Conservation (phyloP, 2,329 filamentous ascomycete genomes). For the Aspergillus puulaauensis region DNA sequence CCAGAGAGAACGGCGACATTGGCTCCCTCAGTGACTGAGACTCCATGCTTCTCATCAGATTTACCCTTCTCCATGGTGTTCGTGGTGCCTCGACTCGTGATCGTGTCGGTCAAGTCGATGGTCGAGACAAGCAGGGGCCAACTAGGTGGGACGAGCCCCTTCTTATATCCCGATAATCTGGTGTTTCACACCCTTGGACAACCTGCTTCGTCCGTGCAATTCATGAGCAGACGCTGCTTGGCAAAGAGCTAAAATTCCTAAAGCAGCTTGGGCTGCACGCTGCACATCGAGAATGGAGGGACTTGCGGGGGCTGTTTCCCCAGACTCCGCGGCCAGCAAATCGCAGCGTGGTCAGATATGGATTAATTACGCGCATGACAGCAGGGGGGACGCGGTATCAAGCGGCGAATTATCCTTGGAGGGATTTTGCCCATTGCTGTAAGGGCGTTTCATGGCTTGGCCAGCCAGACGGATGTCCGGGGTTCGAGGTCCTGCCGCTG, state of each 20-base stretch:
- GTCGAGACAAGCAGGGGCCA: not conserved
- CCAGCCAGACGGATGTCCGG: too few relatives aligned
- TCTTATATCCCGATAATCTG: conserved; percentile 5
- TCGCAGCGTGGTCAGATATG: not conserved
- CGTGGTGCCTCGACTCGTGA: not conserved
- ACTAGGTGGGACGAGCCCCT: not conserved
- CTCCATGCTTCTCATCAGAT: conserved; percentile 6
- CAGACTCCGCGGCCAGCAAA: not conserved
- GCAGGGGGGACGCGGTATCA: not conserved
- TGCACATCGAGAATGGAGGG: not conserved
- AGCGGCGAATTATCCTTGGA: conserved; percentile 3
- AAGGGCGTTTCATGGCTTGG: not conserved
- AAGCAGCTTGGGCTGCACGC: not conserved
- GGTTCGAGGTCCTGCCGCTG: too few relatives aligned
- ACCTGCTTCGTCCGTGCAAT: not conserved
- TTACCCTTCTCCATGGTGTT: not conserved
- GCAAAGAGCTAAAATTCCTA: not conserved
- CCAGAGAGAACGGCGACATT: not conserved
- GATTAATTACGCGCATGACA: not conserved
- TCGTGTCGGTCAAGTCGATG: not conserved
- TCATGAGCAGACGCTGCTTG: not conserved
- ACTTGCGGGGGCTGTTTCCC: conserved; percentile 2
- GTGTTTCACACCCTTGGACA: conserved; percentile 1
- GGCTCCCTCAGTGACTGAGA: not conserved
- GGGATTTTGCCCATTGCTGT: conserved; percentile 1